These are phyloP conservation scores for Agrostemma githago DNA, from an alignment of 148 eudicot genomes.

Conservation along the genomic window DNA sequence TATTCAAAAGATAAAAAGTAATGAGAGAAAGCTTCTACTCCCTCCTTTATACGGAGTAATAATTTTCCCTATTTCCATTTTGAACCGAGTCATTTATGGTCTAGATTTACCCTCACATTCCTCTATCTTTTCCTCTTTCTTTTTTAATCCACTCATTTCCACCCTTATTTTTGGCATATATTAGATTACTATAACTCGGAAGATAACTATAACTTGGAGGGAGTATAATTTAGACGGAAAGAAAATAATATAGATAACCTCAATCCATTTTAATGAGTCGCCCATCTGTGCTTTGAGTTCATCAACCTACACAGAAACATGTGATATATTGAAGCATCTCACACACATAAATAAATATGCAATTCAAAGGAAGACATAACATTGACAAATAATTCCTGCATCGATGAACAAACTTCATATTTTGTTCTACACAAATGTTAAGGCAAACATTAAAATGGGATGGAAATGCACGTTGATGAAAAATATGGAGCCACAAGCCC, in stretches of 20 bases:
- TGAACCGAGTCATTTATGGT: no score
- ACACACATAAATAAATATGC: not conserved
- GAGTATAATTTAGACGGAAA: not conserved
- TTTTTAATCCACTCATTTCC: no score
- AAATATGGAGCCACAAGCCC: not conserved
- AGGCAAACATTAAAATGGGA: not conserved
- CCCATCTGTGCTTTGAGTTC: constrained; percentile 64
- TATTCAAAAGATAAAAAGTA: not conserved
- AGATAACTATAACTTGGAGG: no score
- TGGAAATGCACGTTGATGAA: not conserved
- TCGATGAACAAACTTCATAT: not conserved
- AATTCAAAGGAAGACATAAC: not conserved
- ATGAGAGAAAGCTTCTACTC: not conserved
- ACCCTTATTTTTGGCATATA: no score
- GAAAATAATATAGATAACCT: constrained; percentile 43
- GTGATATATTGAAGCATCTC: constrained; percentile 3
- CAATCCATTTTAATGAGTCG: constrained; percentile 51
- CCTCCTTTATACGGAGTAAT: not conserved
- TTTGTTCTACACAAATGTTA: not conserved
- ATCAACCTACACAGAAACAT: constrained; percentile 54
- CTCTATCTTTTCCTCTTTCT: no score
- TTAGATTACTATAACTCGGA: no score
- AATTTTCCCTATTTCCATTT: no score
- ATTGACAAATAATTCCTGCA: not conserved
- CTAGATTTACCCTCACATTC: no score